Conservation (phyloP, 2,329 filamentous ascomycete genomes). For the Verticillium tricorpus region DNA sequence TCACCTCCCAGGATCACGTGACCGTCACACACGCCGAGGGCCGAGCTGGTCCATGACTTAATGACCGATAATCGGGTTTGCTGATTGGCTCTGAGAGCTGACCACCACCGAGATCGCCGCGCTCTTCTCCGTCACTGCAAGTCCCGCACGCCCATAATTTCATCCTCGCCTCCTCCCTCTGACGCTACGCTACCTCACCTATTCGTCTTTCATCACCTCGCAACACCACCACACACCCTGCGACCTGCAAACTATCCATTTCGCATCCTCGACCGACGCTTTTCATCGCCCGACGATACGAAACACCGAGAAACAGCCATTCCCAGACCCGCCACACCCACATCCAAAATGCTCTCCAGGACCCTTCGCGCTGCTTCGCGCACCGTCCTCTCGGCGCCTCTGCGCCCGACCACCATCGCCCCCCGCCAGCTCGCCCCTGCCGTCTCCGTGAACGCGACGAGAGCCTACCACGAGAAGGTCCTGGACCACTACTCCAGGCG, state of each 20-base stretch:
- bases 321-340: not conserved
- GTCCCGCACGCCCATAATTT: constrained; percentile 10
- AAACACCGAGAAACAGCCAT: not conserved
- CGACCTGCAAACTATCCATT: constrained; percentile 14
- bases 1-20: not conserved
- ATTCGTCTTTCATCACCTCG: constrained; percentile 16
- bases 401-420: constrained; percentile 31
- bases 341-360: constrained; percentile 40
- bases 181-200: constrained; percentile 3
- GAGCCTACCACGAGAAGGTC: constrained; percentile 54
- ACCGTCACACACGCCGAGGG: constrained; percentile 6
- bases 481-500: constrained; percentile 81
- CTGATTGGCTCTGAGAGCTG: constrained; percentile 7
- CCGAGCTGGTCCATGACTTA: constrained; percentile 9
- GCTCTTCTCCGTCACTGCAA: constrained; percentile 12
- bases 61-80: constrained; percentile 6
- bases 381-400: constrained; percentile 34
- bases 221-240: constrained; percentile 16
- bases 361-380: constrained; percentile 38
- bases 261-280: not conserved
- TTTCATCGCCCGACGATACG: not conserved
- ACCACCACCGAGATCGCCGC: constrained; percentile 15
- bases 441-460: constrained; percentile 32
- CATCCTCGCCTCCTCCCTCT: constrained; percentile 1
- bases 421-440: constrained; percentile 37